Conservation (phyloP, 73 alveolate species). For the Tetrahymena borealis region DNA sequence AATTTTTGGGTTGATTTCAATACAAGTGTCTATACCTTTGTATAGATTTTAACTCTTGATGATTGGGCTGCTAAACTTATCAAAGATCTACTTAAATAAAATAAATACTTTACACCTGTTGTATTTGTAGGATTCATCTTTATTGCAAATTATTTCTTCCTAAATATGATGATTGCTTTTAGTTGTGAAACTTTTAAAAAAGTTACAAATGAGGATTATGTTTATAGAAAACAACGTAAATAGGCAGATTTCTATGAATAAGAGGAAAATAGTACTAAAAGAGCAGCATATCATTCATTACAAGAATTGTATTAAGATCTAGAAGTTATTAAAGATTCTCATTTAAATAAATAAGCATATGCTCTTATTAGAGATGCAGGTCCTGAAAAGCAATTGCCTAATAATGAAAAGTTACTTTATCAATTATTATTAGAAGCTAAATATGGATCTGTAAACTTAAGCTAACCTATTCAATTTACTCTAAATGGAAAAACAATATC, state of each 20-base stretch:
- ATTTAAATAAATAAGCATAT: neutral
- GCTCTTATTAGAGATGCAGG: neutral
- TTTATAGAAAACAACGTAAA: neutral
- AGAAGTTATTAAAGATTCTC: neutral
- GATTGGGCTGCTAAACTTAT: neutral
- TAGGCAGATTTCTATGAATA: neutral
- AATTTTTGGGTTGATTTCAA: neutral
- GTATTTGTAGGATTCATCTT: neutral
- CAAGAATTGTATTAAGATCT: neutral
- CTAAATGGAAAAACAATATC: neutral
- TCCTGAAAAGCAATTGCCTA: neutral
- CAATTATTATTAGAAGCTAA: neutral
- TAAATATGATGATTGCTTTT: neutral
- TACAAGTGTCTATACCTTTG: neutral
- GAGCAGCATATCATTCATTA: neutral
- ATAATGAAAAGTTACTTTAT: neutral
- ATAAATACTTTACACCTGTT: neutral
- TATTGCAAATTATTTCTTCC: neutral
- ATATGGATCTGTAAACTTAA: neutral
- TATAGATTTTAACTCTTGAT: neutral
- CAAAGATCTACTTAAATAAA: neutral
- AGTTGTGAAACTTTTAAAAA: neutral
- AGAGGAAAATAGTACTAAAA: neutral
- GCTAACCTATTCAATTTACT: neutral
- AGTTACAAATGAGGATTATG: neutral